phyloP scores from a whole-genome alignment of 345 rosid species.

The Lepidium africanum region DNA sequence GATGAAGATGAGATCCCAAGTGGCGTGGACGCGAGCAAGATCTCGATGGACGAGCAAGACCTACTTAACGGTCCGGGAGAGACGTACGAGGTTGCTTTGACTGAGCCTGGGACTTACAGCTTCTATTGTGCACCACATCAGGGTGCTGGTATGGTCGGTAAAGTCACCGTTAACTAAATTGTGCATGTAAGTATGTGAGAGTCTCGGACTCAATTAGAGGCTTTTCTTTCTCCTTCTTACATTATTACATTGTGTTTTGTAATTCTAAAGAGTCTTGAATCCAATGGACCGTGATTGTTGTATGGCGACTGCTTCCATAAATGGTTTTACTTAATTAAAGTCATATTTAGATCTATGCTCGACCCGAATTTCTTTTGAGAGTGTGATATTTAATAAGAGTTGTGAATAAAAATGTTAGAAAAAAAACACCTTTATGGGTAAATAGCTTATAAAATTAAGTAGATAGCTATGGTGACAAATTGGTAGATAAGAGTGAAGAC shows the following conservation, averaged over 20 bases:
- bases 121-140: constrained; percentile 96
- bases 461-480: background rate
- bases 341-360: background rate
- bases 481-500: background rate
- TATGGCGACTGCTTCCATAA: constrained; percentile 6
- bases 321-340: background rate
- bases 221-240: constrained; percentile 4
- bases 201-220: constrained; percentile 2
- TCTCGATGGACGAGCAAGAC: constrained; percentile 80
- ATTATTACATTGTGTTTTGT: constrained; percentile 7
- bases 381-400: background rate
- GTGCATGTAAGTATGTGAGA: background rate
- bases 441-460: background rate
- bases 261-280: constrained; percentile 15
- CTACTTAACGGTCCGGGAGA: constrained; percentile 72
- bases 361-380: background rate
- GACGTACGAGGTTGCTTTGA: constrained; percentile 56
- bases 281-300: constrained; percentile 7
- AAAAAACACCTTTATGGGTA: background rate
- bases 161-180: constrained; percentile 70
- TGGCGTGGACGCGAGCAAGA: constrained; percentile 77
- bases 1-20: constrained; percentile 85
- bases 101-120: constrained; percentile 64
- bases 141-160: constrained; percentile 97
- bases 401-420: background rate